Evolutionary conservation across 768 basidiomycete genomes (phyloP), one percentile per base, ranked within the genome.

Genomic region (Krasilnikovozyma curviuscula): DNA sequence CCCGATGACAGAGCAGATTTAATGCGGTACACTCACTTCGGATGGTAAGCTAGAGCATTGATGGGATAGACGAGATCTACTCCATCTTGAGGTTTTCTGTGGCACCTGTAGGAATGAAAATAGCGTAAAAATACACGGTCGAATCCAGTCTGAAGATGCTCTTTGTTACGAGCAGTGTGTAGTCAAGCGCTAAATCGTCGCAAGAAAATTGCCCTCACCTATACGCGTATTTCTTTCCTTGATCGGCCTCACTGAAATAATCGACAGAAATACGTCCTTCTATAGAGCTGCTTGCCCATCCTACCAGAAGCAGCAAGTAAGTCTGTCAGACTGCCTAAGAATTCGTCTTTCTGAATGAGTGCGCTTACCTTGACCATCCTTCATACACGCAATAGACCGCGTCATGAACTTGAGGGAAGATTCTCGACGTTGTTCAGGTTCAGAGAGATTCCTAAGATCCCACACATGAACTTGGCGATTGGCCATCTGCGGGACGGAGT

Each of bases 81-180:
- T 31, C 83, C 85, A 31, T 83, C 79, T 42, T 42, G 52, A 86
- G 77, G 4, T 82, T 77, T 81, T 4, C 91, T 73, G 59, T 98
- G 91, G 54, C 89, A 93, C 62, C 93, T 88, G 74, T 95, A 98
- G n/a, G n/a, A n/a, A n/a, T n/a, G n/a, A n/a, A n/a, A n/a, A n/a
- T n/a, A n/a, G n/a, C n/a, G n/a, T n/a, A n/a, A n/a, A n/a, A n/a
- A n/a, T n/a, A n/a, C n/a, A n/a, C n/a, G n/a, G n/a, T n/a, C n/a
- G n/a, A n/a, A n/a, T n/a, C n/a, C n/a, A n/a, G n/a, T n/a, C n/a
- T n/a, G n/a, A n/a, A n/a, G n/a, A n/a, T n/a, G n/a, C n/a, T n/a
- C n/a, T n/a, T n/a, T n/a, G n/a, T n/a, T n/a, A n/a, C n/a, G n/a
- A n/a, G n/a, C n/a, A n/a, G n/a, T n/a, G n/a, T n/a, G n/a, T n/a